Evolutionary conservation across 768 basidiomycete species (phyloP).

Genomic region (Phallus indusiatus): DNA sequence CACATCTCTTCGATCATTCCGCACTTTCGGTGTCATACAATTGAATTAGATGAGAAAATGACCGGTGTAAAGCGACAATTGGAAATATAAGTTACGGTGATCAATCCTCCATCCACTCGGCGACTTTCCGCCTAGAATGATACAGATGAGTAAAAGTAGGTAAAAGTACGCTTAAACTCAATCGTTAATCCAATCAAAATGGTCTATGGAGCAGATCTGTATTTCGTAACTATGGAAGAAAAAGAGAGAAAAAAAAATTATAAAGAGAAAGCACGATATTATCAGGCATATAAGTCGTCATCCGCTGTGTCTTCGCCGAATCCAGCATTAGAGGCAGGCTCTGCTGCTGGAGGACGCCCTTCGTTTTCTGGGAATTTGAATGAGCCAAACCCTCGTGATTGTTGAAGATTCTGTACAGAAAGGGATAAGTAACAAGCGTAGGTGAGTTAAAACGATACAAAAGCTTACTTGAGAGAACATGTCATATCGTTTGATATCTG

Average conservation of each 20-base stretch:
- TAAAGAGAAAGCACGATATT: neutral
- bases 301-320: conserved; percentile 83
- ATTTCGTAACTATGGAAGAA: neutral
- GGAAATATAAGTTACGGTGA: too few species aligned
- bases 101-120: too few species aligned
- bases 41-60: too few species aligned
- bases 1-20: too few species aligned
- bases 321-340: conserved; percentile 49
- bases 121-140: too few species aligned
- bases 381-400: conserved; percentile 86
- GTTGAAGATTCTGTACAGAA: conserved; percentile 66
- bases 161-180: too few species aligned
- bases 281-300: conserved; percentile 84
- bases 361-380: conserved; percentile 96
- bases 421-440: conserved; percentile 6
- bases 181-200: too few species aligned
- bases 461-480: conserved; percentile 82
- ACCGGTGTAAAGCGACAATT: neutral
- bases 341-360: conserved; percentile 25
- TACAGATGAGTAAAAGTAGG: too few species aligned
- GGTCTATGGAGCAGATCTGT: neutral
- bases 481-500: conserved; percentile 96
- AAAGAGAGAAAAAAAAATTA: neutral
- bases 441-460: conserved; percentile 7
- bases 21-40: too few species aligned